A percentile compares a stretch with the other conserved stretches of the same genome.
phyloP scores from a whole-genome alignment of 2,329 filamentous ascomycete species.

The Aspergillus fischeri region DNA sequence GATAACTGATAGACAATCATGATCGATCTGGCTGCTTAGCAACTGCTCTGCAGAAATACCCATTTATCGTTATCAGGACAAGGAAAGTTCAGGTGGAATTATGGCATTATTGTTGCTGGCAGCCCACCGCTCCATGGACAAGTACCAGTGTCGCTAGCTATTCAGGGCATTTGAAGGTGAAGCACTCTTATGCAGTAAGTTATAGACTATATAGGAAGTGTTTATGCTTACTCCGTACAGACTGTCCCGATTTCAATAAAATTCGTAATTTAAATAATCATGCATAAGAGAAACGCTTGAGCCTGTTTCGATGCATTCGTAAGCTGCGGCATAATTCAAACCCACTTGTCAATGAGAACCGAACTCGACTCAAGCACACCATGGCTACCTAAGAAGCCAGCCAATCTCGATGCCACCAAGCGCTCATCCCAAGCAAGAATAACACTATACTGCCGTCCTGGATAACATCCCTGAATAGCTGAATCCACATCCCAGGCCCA shows the following conservation, averaged over 20 bases:
- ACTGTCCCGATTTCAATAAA: neutral
- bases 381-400: slow-evolving; percentile 6
- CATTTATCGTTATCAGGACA: no score
- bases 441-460: slow-evolving; percentile 44
- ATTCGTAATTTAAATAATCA: neutral
- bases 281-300: neutral
- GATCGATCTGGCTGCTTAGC: no score
- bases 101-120: no score
- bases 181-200: neutral
- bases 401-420: slow-evolving; percentile 38
- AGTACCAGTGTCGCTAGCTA: no score
- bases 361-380: neutral
- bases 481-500: slow-evolving; percentile 31
- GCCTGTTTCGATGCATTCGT: neutral
- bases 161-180: no score
- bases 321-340: neutral
- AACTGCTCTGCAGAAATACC: no score
- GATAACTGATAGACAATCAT: no score
- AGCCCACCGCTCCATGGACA: no score
- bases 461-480: slow-evolving; percentile 36
- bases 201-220: neutral
- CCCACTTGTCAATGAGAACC: neutral
- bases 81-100: no score
- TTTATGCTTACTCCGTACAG: neutral
- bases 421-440: slow-evolving; percentile 42